Percentiles rank a stretch among this genome's conserved stretches.
Conservation (phyloP, 768 basidiomycete species). For the Boletus patriciae region DNA sequence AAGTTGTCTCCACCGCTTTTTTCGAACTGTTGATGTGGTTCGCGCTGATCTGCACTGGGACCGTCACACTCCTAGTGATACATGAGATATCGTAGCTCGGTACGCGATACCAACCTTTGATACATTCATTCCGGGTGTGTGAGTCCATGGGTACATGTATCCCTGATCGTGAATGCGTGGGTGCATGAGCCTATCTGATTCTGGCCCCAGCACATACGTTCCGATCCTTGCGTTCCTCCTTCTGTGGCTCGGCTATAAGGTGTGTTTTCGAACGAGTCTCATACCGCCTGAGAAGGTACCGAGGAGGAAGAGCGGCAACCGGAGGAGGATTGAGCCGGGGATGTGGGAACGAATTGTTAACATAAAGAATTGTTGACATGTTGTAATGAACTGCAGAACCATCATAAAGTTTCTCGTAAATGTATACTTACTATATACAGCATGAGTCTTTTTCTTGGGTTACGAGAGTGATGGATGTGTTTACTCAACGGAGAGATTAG, state of each 20-base stretch:
- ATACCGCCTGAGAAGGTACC: conserved; percentile 43
- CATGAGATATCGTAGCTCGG: not conserved
- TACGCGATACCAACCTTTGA: conserved; percentile 20
- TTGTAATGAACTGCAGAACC: conserved; percentile 10
- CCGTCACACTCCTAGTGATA: too few relatives aligned
- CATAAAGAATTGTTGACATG: too few relatives aligned
- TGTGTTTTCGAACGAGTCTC: conserved; percentile 35
- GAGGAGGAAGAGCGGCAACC: conserved; percentile 59
- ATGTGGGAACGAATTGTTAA: conserved; percentile 29
- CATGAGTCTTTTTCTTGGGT: too few relatives aligned
- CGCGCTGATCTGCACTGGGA: conserved; percentile 52
- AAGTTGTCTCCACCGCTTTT: too few relatives aligned
- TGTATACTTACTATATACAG: too few relatives aligned
- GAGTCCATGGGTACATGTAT: too few relatives aligned
- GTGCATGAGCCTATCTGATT: not conserved
- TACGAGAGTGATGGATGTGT: too few relatives aligned
- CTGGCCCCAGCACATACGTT: conserved; percentile 26
- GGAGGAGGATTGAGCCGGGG: conserved; percentile 35
- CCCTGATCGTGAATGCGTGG: not conserved
- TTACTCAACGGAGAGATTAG: too few relatives aligned
- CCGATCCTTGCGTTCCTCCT: conserved; percentile 35
- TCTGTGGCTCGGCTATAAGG: conserved; percentile 39
- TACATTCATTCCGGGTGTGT: conserved; percentile 42
- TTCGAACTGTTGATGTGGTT: too few relatives aligned
- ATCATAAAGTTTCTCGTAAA: not conserved